Percentiles rank a stretch among this genome's conserved stretches.
phyloP scores from a whole-genome alignment of 768 basidiomycete species.

The Psilocybe sp. region DNA sequence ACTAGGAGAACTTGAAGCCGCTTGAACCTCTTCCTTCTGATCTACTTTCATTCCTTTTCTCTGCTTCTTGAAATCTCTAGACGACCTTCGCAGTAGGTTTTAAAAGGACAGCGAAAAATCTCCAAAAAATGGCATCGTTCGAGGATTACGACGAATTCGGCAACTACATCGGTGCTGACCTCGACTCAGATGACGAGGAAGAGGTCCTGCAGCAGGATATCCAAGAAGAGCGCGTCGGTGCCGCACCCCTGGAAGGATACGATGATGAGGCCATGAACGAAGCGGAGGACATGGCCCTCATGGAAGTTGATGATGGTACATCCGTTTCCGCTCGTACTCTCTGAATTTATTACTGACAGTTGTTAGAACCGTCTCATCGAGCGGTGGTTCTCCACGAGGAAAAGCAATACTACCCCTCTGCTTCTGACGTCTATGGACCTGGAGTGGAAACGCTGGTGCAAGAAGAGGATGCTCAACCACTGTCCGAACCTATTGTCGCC shows the following conservation, averaged over 20 bases:
- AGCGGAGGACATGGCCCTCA: constrained; percentile 60
- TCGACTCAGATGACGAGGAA: constrained; percentile 85
- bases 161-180: constrained; percentile 95
- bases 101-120: neutral
- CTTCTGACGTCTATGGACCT: constrained; percentile 86
- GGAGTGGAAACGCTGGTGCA: constrained; percentile 97
- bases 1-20: constrained; percentile 10
- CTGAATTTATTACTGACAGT: neutral
- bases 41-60: neutral
- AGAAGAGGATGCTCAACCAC: constrained; percentile 95
- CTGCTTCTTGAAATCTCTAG: neutral
- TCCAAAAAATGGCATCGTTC: constrained; percentile 43
- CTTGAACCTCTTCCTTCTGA: neutral
- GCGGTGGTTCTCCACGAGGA: constrained; percentile 93
- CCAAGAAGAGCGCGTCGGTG: constrained; percentile 23
- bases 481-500: constrained; percentile 92
- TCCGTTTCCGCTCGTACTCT: constrained; percentile 15
- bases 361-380: constrained; percentile 69
- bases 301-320: constrained; percentile 85
- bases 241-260: constrained; percentile 76
- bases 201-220: constrained; percentile 40
- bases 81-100: neutral
- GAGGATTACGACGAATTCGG: constrained; percentile 95
- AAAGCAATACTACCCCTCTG: constrained; percentile 96
- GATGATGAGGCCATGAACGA: constrained; percentile 65